Evolutionary conservation across 202 grass and related monocot genomes (phyloP).

Genomic region (Bolboschoenoplectus hybrid): DNA sequence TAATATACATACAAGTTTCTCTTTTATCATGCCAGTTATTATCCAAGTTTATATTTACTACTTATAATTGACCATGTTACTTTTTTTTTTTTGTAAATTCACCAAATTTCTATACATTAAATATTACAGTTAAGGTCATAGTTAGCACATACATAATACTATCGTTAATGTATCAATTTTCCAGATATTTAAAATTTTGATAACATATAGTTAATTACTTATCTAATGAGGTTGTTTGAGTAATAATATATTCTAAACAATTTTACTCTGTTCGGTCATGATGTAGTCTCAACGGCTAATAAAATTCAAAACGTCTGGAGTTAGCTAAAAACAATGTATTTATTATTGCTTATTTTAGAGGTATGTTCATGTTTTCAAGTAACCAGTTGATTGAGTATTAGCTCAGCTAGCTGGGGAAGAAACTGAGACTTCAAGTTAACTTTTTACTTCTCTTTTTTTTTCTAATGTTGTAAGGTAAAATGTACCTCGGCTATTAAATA

Average conservation of each 20-base stretch:
- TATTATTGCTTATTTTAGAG: constrained; percentile 22
- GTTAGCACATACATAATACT: background rate
- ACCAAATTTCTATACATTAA: background rate
- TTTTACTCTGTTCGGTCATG: background rate
- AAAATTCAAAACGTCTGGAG: background rate
- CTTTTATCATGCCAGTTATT: background rate
- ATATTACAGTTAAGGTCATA: background rate
- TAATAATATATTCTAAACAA: background rate
- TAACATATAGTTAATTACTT: background rate
- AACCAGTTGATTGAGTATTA: constrained; percentile 27
- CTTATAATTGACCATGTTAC: background rate
- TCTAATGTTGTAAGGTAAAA: constrained; percentile 21
- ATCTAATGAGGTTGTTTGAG: background rate
- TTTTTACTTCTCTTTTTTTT: background rate
- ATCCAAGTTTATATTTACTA: background rate
- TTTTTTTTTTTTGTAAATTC: background rate
- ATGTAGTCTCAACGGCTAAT: background rate
- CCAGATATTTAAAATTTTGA: background rate
- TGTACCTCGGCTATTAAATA: background rate
- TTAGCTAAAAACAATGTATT: background rate
- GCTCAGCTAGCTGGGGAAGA: background rate
- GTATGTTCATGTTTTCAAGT: constrained; percentile 13
- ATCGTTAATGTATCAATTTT: background rate
- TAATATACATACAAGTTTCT: too few relatives aligned
- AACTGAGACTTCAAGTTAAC: background rate